These are phyloP conservation scores for Aegilops sharonensis DNA, from an alignment of 176 grass and related monocot species.

Conservation along the genomic window DNA sequence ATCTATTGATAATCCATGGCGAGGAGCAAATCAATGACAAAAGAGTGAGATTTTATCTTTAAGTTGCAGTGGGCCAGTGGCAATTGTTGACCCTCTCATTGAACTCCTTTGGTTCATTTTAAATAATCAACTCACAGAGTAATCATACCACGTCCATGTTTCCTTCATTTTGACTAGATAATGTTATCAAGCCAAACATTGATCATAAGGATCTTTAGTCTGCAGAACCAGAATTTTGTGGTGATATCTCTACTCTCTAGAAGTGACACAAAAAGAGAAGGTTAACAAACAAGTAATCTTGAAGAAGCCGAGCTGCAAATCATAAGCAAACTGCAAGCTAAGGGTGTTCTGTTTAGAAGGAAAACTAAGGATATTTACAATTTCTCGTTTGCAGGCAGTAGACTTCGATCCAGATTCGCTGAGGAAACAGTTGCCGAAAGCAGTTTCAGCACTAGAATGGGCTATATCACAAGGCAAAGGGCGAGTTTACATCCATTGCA, in stretches of 20 bases:
- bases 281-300: background rate
- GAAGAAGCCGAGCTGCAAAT: background rate
- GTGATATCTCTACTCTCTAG: background rate
- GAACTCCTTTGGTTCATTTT: background rate
- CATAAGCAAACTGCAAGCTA: background rate
- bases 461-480: slow-evolving; percentile 74
- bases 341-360: background rate
- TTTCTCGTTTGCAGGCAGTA: slow-evolving; percentile 49
- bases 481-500: slow-evolving; percentile 73
- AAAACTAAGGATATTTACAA: background rate
- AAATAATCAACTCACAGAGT: background rate
- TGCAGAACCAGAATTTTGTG: background rate
- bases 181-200: background rate
- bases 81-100: background rate
- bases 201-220: background rate
- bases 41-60: background rate
- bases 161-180: background rate
- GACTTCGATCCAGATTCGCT: slow-evolving; percentile 80
- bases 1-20: background rate
- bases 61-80: background rate
- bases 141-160: background rate
- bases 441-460: slow-evolving; percentile 82
- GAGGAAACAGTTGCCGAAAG: slow-evolving; percentile 72
- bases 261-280: background rate
- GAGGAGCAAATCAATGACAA: background rate